Conservation (phyloP, 164 flowering plant species). For the Euptelea pleiosperma region DNA sequence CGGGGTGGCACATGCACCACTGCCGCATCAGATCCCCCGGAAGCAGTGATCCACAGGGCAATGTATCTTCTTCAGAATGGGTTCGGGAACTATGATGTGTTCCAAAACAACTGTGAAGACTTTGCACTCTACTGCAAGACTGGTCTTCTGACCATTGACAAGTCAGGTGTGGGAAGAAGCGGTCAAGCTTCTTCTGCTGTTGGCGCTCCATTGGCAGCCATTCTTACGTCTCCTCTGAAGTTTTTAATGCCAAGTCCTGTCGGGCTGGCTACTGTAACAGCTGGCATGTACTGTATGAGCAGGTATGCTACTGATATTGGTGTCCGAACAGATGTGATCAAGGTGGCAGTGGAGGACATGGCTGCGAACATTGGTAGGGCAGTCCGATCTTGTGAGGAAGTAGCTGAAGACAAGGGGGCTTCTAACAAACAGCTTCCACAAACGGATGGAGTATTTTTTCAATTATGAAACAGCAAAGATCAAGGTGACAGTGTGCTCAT, state of each 20-base stretch:
- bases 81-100: constrained; percentile 84
- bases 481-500: constrained; percentile 1
- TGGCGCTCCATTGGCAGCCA: constrained; percentile 94
- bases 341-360: constrained; percentile 91
- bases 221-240: constrained; percentile 81
- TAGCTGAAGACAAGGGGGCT: constrained; percentile 19
- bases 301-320: constrained; percentile 95
- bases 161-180: constrained; percentile 71
- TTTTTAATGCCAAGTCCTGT: constrained; percentile 75
- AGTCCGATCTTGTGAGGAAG: constrained; percentile 10
- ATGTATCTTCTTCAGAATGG: constrained; percentile 96
- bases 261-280: constrained; percentile 82
- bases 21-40: constrained; percentile 72
- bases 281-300: constrained; percentile 91
- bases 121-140: constrained; percentile 92
- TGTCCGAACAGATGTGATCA: constrained; percentile 82
- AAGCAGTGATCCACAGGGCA: constrained; percentile 73
- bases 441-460: not conserved
- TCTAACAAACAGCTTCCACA: constrained; percentile 5
- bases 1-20: constrained; percentile 99
- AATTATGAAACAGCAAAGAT: not conserved
- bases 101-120: constrained; percentile 94
- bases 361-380: constrained; percentile 65
- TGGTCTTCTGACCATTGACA: constrained; percentile 70
- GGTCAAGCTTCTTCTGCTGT: constrained; percentile 87